Percentiles rank a stretch among this genome's conserved stretches.
phyloP scores from a whole-genome alignment of 495 filamentous ascomycete genomes.

The Durotheca rogersii region DNA sequence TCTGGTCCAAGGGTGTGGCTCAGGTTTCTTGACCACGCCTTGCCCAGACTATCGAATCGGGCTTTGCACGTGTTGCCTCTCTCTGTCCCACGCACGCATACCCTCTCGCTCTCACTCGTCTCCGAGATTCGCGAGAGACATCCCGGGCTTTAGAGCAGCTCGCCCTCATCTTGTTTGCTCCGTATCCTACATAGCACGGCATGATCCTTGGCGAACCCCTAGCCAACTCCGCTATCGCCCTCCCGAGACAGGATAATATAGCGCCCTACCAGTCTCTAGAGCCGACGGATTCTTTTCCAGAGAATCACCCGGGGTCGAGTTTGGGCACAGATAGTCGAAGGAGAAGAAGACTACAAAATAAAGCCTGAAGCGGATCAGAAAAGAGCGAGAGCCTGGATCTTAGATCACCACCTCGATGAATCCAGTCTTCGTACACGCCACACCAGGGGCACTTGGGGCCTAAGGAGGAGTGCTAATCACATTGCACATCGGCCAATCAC shows the following conservation, averaged over 20 bases:
- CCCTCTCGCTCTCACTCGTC: not conserved
- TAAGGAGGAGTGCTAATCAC: slow-evolving; percentile 14
- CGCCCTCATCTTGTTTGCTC: slow-evolving; percentile 5
- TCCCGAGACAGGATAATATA: slow-evolving; percentile 10
- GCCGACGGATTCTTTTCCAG: too few species aligned
- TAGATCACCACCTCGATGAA: not conserved
- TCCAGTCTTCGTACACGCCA: slow-evolving; percentile 25
- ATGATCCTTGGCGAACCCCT: not conserved
- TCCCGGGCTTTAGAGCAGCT: slow-evolving; percentile 9
- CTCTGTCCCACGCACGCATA: slow-evolving; percentile 12
- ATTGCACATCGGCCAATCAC: slow-evolving; percentile 20
- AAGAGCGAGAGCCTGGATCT: slow-evolving; percentile 10
- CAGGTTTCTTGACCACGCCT: slow-evolving; percentile 15
- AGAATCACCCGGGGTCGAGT: too few species aligned
- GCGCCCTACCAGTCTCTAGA: too few species aligned
- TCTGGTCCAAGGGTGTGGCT: slow-evolving; percentile 9
- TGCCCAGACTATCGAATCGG: slow-evolving; percentile 21
- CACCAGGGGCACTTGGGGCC: slow-evolving; percentile 22
- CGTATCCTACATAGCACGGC: not conserved
- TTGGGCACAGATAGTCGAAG: too few species aligned
- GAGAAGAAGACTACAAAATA: not conserved
- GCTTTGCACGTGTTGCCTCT: slow-evolving; percentile 16
- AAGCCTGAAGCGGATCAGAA: slow-evolving; percentile 8
- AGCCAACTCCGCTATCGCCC: not conserved
- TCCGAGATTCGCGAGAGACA: slow-evolving; percentile 11